These are phyloP conservation scores for Borealophlyctis nickersoniae DNA, from an alignment of 192 early-diverging fungal species.

Conservation along the genomic window DNA sequence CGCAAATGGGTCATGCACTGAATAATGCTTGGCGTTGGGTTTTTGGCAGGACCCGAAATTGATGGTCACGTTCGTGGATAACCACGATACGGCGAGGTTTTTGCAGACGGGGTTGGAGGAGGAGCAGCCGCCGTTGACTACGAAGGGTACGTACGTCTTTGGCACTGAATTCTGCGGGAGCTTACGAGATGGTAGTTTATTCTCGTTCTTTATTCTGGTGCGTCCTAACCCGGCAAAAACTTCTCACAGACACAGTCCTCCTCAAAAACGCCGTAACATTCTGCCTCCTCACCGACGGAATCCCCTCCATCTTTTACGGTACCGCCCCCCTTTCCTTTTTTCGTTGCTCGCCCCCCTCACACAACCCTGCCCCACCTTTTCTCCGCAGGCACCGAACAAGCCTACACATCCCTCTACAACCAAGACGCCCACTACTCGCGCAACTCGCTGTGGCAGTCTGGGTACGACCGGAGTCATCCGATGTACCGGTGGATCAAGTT, in stretches of 20 bases:
- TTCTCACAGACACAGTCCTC: conserved; percentile 20
- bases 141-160: no score
- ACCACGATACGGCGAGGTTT: conserved; percentile 28
- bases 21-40: no score
- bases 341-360: background rate
- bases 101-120: background rate
- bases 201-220: no score
- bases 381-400: background rate
- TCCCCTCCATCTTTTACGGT: conserved; percentile 29
- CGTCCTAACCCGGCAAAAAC: no score
- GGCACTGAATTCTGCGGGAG: no score
- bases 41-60: conserved; percentile 31
- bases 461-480: background rate
- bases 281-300: conserved; percentile 15
- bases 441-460: background rate
- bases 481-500: background rate
- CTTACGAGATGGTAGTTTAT: no score
- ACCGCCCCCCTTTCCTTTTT: conserved; percentile 20
- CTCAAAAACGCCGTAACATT: conserved; percentile 25
- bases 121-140: background rate
- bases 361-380: background rate
- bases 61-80: conserved; percentile 33
- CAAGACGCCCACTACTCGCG: background rate
- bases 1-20: no score
- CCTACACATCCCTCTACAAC: background rate